Evolutionary conservation across 176 grass and related monocot species (phyloP).

Genomic region (Olyra latifolia): DNA sequence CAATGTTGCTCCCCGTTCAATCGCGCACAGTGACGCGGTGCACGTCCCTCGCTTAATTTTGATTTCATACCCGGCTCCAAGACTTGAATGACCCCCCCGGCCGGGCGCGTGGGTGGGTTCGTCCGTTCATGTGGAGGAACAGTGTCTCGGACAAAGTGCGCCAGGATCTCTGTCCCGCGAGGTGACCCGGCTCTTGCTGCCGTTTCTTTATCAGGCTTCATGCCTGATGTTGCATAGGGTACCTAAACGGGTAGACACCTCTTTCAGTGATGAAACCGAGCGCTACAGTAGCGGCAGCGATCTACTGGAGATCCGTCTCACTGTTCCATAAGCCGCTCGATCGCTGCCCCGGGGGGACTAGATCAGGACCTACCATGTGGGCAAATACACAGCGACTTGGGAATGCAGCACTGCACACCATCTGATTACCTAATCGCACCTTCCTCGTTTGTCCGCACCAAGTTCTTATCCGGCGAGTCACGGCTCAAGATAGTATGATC

Average conservation of each 20-base stretch:
- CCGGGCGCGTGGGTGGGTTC: background rate
- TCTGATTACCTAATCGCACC: no score
- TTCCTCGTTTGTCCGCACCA: background rate
- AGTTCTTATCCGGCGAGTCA: background rate
- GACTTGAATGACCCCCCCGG: background rate
- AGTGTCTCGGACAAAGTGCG: background rate
- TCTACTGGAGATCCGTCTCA: background rate
- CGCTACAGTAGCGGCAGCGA: background rate
- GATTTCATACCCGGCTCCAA: background rate
- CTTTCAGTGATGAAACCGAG: background rate
- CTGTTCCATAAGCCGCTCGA: background rate
- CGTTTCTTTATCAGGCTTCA: constrained; percentile 33
- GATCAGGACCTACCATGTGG: constrained; percentile 2
- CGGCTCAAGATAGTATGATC: no score
- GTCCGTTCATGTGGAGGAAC: background rate
- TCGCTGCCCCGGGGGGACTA: no score
- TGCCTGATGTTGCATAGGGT: background rate
- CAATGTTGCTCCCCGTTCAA: background rate
- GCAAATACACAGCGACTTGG: background rate
- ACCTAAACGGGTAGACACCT: constrained; percentile 25
- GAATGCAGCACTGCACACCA: no score
- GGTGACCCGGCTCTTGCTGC: background rate
- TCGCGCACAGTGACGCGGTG: background rate
- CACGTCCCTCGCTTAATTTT: background rate
- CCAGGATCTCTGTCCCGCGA: background rate